Base-by-base conservation (phyloP, 1,284 basidiomycete species). In the Ceratobasidium theobromae region DNA sequence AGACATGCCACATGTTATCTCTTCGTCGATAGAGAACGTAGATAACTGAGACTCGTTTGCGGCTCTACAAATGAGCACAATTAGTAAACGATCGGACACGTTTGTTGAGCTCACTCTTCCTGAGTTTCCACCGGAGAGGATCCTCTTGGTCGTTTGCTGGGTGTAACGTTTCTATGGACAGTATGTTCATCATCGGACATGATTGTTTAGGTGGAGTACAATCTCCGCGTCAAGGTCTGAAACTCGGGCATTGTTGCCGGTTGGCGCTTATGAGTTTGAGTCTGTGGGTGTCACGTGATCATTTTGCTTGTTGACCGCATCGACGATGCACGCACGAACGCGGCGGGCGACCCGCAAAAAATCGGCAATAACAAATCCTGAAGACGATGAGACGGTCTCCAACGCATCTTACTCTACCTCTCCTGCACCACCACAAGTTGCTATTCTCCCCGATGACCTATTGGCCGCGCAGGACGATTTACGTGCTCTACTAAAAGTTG, bases 1-100 rank as follows among this genome's bases (percentile, higher is more conserved):
- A 38, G 53, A 45, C 53, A 40, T 38, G 67, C 69, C 68, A 54
- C 69, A 70, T 4, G 58, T 58, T 35, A 70, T 53, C 55, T 70
- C 69, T 21, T 70, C 67, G 48, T 70, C 69, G 38, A 69, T 66
- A 3, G 66, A 67, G 27, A 52, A 40, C 23, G 43, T 67, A 11
- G 57, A 54, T 33, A 54, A 28, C 27, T 66, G 64, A 12, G 64
- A 57, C 18, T 68, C 64, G 18, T 46, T 33, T n/a, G 52, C 58
- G 23, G 27, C 14, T 11, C 57, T 62, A 27, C 18, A 21, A 45
- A 45, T 45, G 18, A 45, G 43, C 18, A 11, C 18, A 21, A 14
- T 21, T 14, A 45, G 9, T 45, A 11, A 21, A 9, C 18, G 35
- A 16, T 38, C n/a, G 35, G 35, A 11, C 18, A 9, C 43, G 18